These are phyloP conservation scores for Pyricularia sp. DNA, from an alignment of 2,329 filamentous ascomycete genomes.

Conservation along the genomic window DNA sequence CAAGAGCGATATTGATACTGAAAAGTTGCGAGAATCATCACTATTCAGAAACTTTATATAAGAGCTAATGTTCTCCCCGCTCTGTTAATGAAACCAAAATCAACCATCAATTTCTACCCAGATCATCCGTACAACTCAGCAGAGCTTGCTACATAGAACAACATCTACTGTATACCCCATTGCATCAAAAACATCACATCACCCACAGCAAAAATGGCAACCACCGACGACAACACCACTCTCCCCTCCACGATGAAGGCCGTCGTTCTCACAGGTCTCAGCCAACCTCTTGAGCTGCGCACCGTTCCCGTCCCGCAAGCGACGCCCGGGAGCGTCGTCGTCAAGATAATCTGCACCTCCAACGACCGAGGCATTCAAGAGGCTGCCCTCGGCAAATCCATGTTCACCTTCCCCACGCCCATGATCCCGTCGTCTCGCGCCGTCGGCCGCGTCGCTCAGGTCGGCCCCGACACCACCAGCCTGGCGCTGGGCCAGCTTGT, in stretches of 20 bases:
- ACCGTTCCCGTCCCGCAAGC: conserved; percentile 10
- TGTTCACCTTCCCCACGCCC: neutral
- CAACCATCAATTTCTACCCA: too few species aligned
- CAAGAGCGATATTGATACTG: too few species aligned
- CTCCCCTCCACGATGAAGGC: conserved; percentile 13
- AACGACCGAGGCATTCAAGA: neutral
- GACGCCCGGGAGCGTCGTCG: conserved; percentile 10
- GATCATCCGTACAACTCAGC: too few species aligned
- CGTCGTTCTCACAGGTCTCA: conserved; percentile 7
- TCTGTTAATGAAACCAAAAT: too few species aligned
- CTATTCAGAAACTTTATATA: too few species aligned
- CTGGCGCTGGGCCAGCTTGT: conserved; percentile 23
- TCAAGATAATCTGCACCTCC: conserved; percentile 10
- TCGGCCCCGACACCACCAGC: conserved; percentile 21
- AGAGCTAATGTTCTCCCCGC: too few species aligned
- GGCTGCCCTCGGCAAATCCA: neutral
- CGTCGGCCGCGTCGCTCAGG: conserved; percentile 22
- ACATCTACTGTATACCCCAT: too few species aligned
- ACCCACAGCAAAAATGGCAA: conserved; percentile 8
- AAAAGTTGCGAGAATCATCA: too few species aligned
- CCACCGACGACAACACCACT: neutral
- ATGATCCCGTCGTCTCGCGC: conserved; percentile 15
- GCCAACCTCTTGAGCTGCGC: conserved; percentile 8
- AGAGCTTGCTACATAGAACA: too few species aligned
- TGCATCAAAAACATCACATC: neutral